These are phyloP conservation scores for Piper longum DNA, from an alignment of 164 flowering plant genomes.

Conservation along the genomic window DNA sequence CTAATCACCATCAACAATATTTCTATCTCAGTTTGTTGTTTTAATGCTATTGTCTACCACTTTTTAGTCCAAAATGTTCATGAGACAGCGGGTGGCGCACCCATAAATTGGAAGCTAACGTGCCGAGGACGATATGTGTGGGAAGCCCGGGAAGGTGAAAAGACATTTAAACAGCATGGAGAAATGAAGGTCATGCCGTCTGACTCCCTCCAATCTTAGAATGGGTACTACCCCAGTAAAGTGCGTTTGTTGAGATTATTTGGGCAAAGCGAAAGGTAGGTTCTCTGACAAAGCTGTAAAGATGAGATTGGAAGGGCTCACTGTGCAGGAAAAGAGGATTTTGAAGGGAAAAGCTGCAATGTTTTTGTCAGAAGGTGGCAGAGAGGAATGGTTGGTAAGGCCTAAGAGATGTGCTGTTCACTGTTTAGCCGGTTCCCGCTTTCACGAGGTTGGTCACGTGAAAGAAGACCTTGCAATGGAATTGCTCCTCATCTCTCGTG, in stretches of 20 bases:
- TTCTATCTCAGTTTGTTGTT: no score
- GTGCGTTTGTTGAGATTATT: neutral
- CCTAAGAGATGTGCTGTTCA: no score
- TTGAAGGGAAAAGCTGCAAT: neutral
- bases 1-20: no score
- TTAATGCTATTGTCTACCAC: no score
- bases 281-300: neutral
- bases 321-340: neutral
- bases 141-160: neutral
- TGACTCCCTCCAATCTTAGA: neutral
- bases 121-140: neutral
- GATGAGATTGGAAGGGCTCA: neutral
- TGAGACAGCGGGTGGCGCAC: neutral
- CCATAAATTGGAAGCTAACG: neutral
- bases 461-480: neutral
- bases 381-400: neutral
- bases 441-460: conserved; percentile 7
- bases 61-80: neutral
- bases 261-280: neutral
- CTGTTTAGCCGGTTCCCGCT: neutral
- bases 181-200: neutral
- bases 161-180: neutral
- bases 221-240: neutral
- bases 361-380: neutral
- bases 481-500: neutral